Conservation (phyloP, 2,329 filamentous ascomycete species). For the Colletotrichum limetticola region DNA sequence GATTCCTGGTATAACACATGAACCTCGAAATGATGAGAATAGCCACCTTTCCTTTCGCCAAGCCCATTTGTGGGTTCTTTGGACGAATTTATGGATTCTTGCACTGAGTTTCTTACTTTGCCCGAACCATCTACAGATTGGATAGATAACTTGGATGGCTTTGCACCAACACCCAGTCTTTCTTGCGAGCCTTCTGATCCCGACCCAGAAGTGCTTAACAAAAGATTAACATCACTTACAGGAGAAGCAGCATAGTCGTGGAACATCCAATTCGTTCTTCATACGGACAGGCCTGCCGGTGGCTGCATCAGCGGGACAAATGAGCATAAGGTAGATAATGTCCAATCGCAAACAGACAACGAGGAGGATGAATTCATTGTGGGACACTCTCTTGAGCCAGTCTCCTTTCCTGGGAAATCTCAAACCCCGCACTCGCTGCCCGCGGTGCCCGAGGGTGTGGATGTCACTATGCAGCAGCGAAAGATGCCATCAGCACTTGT, state of each 20-base stretch:
- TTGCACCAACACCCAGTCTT: neutral
- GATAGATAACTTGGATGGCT: neutral
- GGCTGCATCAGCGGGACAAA: neutral
- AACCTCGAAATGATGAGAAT: neutral
- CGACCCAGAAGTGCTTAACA: neutral
- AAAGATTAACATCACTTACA: neutral
- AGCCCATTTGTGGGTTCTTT: neutral
- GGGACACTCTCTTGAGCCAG: neutral
- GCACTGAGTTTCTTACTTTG: neutral
- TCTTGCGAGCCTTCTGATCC: neutral
- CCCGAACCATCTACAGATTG: neutral
- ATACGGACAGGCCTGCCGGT: neutral
- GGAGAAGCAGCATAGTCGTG: neutral
- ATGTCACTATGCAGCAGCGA: neutral
- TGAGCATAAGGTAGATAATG: neutral
- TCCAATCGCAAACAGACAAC: neutral
- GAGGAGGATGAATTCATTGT: neutral
- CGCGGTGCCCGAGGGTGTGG: neutral
- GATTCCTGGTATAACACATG: neutral
- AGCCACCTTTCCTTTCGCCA: neutral
- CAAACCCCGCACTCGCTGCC: neutral
- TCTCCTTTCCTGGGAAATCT: neutral
- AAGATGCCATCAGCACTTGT: neutral
- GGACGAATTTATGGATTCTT: neutral
- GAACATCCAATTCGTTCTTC: neutral